Evolutionary conservation across 2,329 filamentous ascomycete genomes (phyloP).

Genomic region (Ambrosiella cleistominuta): DNA sequence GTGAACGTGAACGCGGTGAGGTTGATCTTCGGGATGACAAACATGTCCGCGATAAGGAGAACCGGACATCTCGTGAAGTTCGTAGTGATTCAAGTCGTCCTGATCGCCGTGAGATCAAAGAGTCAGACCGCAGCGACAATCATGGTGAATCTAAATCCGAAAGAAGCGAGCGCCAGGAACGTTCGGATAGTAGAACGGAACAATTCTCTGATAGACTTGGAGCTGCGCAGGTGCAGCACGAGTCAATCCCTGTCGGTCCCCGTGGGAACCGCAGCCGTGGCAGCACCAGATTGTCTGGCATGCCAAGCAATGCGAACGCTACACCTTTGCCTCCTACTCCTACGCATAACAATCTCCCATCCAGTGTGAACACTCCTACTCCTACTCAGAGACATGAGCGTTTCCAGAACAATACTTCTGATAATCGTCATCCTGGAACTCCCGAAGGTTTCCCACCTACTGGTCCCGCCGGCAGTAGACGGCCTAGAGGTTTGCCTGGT

Average conservation of each 20-base stretch:
- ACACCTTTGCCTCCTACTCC: background rate
- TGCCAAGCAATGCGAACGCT: background rate
- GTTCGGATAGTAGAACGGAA: conserved; percentile 30
- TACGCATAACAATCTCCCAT: background rate
- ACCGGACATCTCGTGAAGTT: conserved; percentile 16
- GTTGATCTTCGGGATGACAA: conserved; percentile 7
- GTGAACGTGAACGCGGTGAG: conserved; percentile 3
- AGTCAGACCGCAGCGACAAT: conserved; percentile 18
- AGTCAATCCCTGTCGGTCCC: conserved; percentile 17
- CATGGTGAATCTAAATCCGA: conserved; percentile 15
- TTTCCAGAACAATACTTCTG: background rate
- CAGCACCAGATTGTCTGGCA: background rate
- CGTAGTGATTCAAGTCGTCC: conserved; percentile 34
- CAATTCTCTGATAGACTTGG: conserved; percentile 15
- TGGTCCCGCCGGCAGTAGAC: conserved; percentile 4
- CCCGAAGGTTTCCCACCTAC: conserved; percentile 2
- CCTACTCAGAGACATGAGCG: conserved; percentile 8
- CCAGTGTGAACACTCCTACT: background rate
- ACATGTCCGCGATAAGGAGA: conserved; percentile 17
- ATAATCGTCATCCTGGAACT: background rate
- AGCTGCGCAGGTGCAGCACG: background rate
- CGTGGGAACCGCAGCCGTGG: conserved; percentile 13
- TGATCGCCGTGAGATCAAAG: conserved; percentile 20
- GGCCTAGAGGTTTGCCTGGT: conserved; percentile 1
- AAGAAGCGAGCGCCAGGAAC: background rate